Base-by-base conservation (phyloP, 2,329 filamentous ascomycete genomes). In the Apiospora koreana region DNA sequence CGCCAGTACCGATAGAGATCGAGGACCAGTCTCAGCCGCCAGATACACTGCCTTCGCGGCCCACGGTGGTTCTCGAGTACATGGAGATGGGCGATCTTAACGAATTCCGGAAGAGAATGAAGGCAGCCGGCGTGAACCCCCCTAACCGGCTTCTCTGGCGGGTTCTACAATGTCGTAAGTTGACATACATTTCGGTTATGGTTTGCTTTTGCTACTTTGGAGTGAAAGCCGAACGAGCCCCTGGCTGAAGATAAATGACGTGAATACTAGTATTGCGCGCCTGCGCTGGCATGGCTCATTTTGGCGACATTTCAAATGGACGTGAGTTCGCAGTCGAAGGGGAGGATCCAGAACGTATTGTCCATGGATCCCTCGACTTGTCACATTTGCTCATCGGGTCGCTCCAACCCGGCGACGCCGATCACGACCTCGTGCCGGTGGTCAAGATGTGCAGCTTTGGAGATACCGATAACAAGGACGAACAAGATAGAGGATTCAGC, bases 371-470 rank as follows among this genome's bases (percentile, higher is more conserved):
- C 10, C 48, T 69, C n/a, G 38, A 69, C 54, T 18, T 62, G 8
- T 65, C 68, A 31, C 68, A 69, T 12, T 25, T 69, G 3, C 68
- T 69, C 41, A 58, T 69, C 8, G 68, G 68, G 16, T n/a, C 41
- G 8, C 68, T 69, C 21, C 31, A 42, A 9, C 31, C 48, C 42
- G 54, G 23, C 48, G 68, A 65, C 31, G 6, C 4, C 9, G 68
- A 69, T 18, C 68, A 69, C 35, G 41, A 12, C 16, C 31, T 65
- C 28, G 18, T 48, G 25, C 68, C 68, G 16, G 8, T 62, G 18
- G 21, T 69, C 25, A 69, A 69, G 68, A 62, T 69, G 54, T 64
- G 54, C 21, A n/a, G 54, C 31, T 62, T 62, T 38, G 54, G 50
- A 18, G 54, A 62, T 3, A 23, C 31, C 21, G 21, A n/a, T 8